phyloP scores from a whole-genome alignment of 805 yeast species.

The Wickerhamiella vanderwaltii region DNA sequence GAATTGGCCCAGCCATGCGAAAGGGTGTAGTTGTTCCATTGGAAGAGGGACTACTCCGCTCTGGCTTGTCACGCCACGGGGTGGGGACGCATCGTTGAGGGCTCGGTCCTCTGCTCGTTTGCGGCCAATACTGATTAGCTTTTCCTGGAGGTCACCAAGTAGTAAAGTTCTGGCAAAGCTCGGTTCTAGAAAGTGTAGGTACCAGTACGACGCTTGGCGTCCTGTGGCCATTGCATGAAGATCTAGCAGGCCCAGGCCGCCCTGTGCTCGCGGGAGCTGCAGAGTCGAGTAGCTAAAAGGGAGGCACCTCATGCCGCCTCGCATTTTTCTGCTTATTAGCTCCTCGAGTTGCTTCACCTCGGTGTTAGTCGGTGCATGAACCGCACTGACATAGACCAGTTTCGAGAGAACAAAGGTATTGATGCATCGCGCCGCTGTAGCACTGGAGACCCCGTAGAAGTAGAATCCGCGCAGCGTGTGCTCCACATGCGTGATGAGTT shows the following conservation, averaged over 20 bases:
- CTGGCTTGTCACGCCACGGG: too few relatives aligned
- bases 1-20: too few relatives aligned
- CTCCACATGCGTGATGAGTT: neutral
- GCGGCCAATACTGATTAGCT: too few relatives aligned
- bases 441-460: neutral
- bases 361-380: neutral
- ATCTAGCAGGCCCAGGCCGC: conserved; percentile 3
- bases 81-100: too few relatives aligned
- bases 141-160: neutral
- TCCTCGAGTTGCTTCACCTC: neutral
- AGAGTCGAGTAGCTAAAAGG: neutral
- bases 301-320: neutral
- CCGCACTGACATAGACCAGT: neutral
- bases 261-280: neutral
- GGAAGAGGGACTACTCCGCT: too few relatives aligned
- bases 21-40: too few relatives aligned
- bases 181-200: neutral
- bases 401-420: conserved; percentile 1
- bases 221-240: neutral
- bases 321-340: neutral
- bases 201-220: neutral
- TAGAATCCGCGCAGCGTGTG: neutral
- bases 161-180: neutral
- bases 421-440: neutral
- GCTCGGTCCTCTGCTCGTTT: too few relatives aligned